These are phyloP conservation scores for Lyophyllum semitale DNA, from an alignment of 768 basidiomycete species.

Conservation along the genomic window DNA sequence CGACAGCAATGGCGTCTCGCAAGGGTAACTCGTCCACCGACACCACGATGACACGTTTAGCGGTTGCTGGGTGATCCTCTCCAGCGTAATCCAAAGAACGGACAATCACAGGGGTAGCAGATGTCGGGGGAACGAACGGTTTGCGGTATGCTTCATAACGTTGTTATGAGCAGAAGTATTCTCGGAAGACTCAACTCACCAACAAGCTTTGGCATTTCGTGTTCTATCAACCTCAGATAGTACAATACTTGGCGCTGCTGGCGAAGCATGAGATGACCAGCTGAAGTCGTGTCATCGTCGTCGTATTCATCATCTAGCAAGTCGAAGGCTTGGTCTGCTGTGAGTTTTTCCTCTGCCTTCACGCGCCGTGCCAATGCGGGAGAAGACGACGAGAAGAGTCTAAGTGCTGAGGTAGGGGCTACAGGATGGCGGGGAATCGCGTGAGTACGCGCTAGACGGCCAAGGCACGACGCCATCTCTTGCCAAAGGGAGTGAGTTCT, in stretches of 20 bases:
- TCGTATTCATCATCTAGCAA: conserved; percentile 45
- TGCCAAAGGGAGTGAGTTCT: too few species aligned
- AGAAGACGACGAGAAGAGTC: conserved; percentile 27
- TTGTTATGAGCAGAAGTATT: conserved; percentile 3
- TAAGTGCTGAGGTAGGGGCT: conserved; percentile 9
- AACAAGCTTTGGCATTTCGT: conserved; percentile 85
- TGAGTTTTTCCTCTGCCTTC: conserved; percentile 40
- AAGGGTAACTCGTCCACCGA: conserved; percentile 77
- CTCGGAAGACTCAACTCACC: conserved; percentile 34
- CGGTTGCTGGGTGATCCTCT: conserved; percentile 69
- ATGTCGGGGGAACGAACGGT: conserved; percentile 70
- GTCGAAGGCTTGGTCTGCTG: conserved; percentile 42
- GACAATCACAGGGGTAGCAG: conserved; percentile 61
- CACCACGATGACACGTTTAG: conserved; percentile 74
- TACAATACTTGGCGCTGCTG: conserved; percentile 75
- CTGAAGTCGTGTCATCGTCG: conserved; percentile 66
- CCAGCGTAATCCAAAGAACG: conserved; percentile 79
- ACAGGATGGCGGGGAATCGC: conserved; percentile 3
- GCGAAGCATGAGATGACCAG: conserved; percentile 71
- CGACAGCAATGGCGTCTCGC: conserved; percentile 59
- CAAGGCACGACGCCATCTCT: conserved; percentile 21
- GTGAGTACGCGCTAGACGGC: conserved; percentile 10
- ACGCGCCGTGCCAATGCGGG: conserved; percentile 34
- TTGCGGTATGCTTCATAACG: conserved; percentile 69
- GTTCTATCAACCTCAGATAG: conserved; percentile 84